Evolutionary conservation across 1,284 basidiomycete genomes (phyloP).

Genomic region (Ustilago hordei): DNA sequence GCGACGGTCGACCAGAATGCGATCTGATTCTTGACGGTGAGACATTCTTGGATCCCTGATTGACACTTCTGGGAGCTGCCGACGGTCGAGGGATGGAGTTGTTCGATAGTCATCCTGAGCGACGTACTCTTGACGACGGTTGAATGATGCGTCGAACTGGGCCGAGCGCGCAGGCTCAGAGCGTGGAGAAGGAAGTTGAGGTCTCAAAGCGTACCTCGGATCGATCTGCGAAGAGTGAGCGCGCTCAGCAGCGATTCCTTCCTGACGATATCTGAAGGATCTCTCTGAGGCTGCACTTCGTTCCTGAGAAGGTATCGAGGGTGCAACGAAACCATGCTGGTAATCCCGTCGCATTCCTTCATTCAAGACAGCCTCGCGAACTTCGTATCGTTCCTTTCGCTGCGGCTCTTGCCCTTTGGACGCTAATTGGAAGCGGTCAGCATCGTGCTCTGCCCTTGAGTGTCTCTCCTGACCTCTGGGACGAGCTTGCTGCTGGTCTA

Average conservation of each 20-base stretch:
- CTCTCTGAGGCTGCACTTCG: not conserved
- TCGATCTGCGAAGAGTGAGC: not conserved
- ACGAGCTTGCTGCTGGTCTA: not conserved
- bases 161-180: not conserved
- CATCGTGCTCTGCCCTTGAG: not conserved
- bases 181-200: constrained; percentile 6
- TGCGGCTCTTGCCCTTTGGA: not conserved
- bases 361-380: not conserved
- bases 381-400: not conserved
- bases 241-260: not conserved
- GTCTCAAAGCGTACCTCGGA: not conserved
- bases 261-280: not conserved
- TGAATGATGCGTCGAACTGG: not conserved
- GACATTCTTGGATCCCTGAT: not conserved
- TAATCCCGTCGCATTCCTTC: not conserved
- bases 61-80: not conserved
- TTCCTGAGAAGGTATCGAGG: not conserved
- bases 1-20: not conserved
- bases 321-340: not conserved
- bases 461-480: not conserved
- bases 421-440: not conserved
- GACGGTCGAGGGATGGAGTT: not conserved
- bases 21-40: not conserved
- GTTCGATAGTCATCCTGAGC: not conserved
- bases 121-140: not conserved